Evolutionary conservation across 2,329 filamentous ascomycete species (phyloP).

Genomic region (Cordyceps fumosorosea): DNA sequence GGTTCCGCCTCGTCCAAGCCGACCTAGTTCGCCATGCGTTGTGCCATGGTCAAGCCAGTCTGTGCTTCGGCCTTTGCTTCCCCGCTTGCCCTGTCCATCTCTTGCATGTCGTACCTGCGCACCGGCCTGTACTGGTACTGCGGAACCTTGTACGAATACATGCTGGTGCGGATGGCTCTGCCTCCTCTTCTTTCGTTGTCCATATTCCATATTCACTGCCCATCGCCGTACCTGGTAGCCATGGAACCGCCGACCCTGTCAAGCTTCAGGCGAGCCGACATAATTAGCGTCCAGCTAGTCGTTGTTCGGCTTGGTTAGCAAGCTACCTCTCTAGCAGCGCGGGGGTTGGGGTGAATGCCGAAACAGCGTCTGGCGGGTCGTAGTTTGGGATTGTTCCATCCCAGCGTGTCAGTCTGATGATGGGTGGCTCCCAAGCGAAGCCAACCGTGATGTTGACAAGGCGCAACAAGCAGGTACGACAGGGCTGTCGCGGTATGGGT

Average conservation of each 20-base stretch:
- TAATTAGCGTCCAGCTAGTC: background rate
- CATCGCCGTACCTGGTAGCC: background rate
- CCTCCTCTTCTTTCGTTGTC: too few relatives aligned
- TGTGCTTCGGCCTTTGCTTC: conserved; percentile 5
- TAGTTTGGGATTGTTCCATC: conserved; percentile 4
- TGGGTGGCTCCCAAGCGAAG: background rate
- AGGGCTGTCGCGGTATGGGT: background rate
- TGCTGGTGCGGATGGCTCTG: too few relatives aligned
- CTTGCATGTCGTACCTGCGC: background rate
- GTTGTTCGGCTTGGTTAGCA: background rate
- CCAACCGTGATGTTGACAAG: background rate
- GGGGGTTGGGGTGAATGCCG: background rate
- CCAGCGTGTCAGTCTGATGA: background rate
- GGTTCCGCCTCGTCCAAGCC: background rate
- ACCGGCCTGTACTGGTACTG: background rate
- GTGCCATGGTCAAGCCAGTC: background rate
- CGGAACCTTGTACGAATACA: background rate
- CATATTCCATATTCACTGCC: too few relatives aligned
- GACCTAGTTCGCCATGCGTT: background rate
- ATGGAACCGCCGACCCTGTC: background rate
- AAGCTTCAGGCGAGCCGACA: background rate
- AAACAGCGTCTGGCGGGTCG: conserved; percentile 8
- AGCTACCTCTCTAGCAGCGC: background rate
- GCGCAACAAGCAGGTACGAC: background rate
- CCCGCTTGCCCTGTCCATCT: background rate